phyloP scores from a whole-genome alignment of 805 yeast species.

The Clavispora fructus region DNA sequence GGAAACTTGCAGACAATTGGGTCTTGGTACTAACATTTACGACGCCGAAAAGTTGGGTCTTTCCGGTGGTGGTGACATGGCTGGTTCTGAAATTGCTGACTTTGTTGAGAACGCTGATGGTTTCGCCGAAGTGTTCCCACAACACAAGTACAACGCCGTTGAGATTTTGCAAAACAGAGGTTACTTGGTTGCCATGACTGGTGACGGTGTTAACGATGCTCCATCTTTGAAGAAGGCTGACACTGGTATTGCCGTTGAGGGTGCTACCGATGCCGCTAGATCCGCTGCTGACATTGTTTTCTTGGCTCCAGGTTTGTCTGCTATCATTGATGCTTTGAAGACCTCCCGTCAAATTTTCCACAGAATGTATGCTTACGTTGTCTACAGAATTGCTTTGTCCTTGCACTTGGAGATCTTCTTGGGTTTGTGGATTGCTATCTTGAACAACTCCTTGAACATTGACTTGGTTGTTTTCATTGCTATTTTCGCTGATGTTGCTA shows the following conservation, averaged over 20 bases:
- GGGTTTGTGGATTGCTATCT: conserved; percentile 95
- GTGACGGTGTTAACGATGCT: conserved; percentile 99
- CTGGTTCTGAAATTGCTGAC: conserved; percentile 97
- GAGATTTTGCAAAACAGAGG: conserved; percentile 94
- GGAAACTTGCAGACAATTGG: conserved; percentile 97
- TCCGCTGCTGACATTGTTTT: conserved; percentile 96
- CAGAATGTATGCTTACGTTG: conserved; percentile 98
- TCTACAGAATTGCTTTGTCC: conserved; percentile 95
- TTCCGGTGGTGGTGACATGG: conserved; percentile 88
- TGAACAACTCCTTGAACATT: conserved; percentile 80
- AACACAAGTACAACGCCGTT: conserved; percentile 94
- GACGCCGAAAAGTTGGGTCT: conserved; percentile 96
- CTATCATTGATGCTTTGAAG: conserved; percentile 87
- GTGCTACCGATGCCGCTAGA: conserved; percentile 96
- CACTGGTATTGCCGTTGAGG: conserved; percentile 95
- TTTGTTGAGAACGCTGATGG: conserved; percentile 97
- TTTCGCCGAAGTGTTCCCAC: conserved; percentile 98
- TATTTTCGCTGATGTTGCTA: conserved; percentile 95
- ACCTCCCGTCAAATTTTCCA: conserved; percentile 95
- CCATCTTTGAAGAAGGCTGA: conserved; percentile 90
- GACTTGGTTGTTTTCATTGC: conserved; percentile 94
- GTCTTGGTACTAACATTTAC: conserved; percentile 93
- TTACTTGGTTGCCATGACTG: conserved; percentile 98
- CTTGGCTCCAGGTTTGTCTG: conserved; percentile 90
- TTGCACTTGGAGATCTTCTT: conserved; percentile 91